Conservation (phyloP, 345 rosid species). For the Excoecaria agallocha region DNA sequence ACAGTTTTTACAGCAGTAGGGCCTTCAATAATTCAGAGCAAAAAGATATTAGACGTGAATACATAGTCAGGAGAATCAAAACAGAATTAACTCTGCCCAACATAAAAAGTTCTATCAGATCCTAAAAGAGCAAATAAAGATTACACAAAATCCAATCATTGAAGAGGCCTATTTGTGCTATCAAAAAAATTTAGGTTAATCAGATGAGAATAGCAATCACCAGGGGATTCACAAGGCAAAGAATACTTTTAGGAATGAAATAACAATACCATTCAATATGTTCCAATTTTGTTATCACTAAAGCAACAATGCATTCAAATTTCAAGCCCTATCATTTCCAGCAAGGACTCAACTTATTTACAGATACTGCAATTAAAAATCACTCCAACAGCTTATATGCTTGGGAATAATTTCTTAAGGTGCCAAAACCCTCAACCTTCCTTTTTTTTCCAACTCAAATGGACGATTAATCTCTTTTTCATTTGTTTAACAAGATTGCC, state of each 20-base stretch:
- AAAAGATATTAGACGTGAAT: not conserved
- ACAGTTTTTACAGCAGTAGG: constrained; percentile 34
- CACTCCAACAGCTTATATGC: not conserved
- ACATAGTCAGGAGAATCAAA: not conserved
- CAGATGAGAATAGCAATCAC: not conserved
- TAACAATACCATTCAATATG: not conserved
- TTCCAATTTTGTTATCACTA: not conserved
- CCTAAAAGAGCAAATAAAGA: not conserved
- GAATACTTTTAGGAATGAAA: no score
- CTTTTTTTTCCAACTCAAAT: not conserved
- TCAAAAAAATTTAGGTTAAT: not conserved
- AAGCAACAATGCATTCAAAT: not conserved
- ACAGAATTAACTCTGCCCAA: not conserved
- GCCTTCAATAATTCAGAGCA: constrained; percentile 27
- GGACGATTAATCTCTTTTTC: not conserved
- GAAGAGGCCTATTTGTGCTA: not conserved
- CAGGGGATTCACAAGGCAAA: not conserved
- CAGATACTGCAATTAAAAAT: not conserved
- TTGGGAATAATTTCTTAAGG: not conserved
- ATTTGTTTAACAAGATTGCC: not conserved
- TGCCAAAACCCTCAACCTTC: not conserved
- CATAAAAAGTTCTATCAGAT: not conserved
- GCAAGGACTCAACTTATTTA: not conserved
- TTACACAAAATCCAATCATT: not conserved
- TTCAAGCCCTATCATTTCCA: not conserved